These are phyloP conservation scores for Trifolium dubium DNA, from an alignment of 306 rosid genomes.

Conservation along the genomic window DNA sequence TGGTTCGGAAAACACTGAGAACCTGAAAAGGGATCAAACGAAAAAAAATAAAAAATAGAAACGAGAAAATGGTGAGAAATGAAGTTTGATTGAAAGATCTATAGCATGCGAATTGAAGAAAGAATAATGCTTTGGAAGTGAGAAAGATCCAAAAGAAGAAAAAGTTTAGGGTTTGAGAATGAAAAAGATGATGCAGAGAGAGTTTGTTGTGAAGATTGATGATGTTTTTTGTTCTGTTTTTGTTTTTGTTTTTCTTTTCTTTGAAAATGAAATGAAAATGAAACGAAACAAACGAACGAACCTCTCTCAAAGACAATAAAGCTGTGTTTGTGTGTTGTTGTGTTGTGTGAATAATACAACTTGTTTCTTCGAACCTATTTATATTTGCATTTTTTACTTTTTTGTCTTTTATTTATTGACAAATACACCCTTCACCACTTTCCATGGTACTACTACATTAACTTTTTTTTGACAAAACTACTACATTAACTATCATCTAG, in stretches of 20 bases:
- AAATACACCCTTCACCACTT: background rate
- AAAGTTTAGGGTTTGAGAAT: conserved; percentile 52
- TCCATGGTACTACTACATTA: background rate
- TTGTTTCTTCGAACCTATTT: conserved; percentile 33
- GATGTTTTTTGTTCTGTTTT: conserved; percentile 1
- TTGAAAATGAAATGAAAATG: conserved; percentile 19
- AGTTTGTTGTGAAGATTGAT: conserved; percentile 32
- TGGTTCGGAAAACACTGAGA: conserved; percentile 26
- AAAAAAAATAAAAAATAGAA: background rate
- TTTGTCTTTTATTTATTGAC: conserved; percentile 1
- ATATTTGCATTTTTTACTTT: conserved; percentile 2
- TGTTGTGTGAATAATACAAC: conserved; percentile 51
- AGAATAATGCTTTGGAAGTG: conserved; percentile 14
- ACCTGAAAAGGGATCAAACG: conserved; percentile 47
- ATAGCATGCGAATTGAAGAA: conserved; percentile 33
- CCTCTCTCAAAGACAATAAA: conserved; percentile 37
- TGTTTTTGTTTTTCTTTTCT: conserved; percentile 5
- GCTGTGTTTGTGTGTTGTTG: too few species aligned
- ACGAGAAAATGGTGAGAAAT: conserved; percentile 22
- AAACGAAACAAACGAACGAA: conserved; percentile 44
- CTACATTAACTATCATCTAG: background rate
- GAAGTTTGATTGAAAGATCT: conserved; percentile 42
- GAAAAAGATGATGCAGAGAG: conserved; percentile 30
- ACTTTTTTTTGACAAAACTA: background rate
- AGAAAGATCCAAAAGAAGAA: conserved; percentile 37